These are phyloP conservation scores for Trypanosoma cruzi DNA, from an alignment of 208 protist species.

Conservation along the genomic window DNA sequence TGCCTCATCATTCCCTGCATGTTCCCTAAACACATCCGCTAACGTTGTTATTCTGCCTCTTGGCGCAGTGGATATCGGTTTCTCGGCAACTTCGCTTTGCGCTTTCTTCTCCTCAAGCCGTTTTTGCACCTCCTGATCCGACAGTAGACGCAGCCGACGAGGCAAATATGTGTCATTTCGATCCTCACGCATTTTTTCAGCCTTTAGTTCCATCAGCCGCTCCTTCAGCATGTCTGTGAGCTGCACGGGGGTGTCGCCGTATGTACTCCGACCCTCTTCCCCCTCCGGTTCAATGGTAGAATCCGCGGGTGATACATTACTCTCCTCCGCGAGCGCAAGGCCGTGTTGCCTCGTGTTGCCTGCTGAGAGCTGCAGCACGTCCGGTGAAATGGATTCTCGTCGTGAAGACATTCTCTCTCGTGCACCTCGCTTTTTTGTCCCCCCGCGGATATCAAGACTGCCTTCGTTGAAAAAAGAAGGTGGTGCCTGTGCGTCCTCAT, in stretches of 20 bases:
- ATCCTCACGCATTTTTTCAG: conserved; percentile 68
- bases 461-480: conserved; percentile 82
- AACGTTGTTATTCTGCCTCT: conserved; percentile 32
- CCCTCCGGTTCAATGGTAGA: conserved; percentile 58
- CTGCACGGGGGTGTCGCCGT: conserved; percentile 84
- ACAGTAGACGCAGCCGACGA: conserved; percentile 45
- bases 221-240: conserved; percentile 90
- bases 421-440: conserved; percentile 24
- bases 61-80: neutral
- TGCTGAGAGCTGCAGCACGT: conserved; percentile 75
- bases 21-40: conserved; percentile 35
- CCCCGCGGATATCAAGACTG: conserved; percentile 69
- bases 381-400: conserved; percentile 52
- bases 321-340: conserved; percentile 41
- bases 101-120: neutral
- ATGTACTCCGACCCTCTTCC: conserved; percentile 37
- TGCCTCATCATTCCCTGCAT: conserved; percentile 4
- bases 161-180: conserved; percentile 80
- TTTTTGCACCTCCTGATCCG: conserved; percentile 37
- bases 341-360: conserved; percentile 58
- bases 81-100: neutral
- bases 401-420: neutral
- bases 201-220: conserved; percentile 89
- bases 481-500: conserved; percentile 4
- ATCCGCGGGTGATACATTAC: conserved; percentile 76